These are phyloP conservation scores for Prunus mira DNA, from an alignment of 306 rosid species.

Conservation along the genomic window DNA sequence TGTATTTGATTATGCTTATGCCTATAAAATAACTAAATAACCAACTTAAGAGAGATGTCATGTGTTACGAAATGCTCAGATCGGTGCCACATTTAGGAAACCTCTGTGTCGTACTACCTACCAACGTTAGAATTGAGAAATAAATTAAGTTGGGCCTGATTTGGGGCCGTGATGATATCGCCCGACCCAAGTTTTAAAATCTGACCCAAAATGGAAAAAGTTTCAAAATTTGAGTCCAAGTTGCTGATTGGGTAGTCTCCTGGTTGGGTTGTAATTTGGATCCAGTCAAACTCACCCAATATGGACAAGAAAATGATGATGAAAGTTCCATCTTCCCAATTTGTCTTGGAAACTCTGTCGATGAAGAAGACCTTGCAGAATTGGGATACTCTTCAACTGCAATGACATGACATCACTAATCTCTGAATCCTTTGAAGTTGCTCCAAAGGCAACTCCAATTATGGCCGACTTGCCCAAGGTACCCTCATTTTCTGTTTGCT, in stretches of 20 bases:
- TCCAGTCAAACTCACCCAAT: neutral
- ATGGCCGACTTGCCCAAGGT: constrained; percentile 21
- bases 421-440: neutral
- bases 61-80: no score
- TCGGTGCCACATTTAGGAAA: no score
- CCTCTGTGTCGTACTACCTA: no score
- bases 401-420: neutral
- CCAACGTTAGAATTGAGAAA: neutral
- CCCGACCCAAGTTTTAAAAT: neutral
- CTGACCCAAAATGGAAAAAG: neutral
- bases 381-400: neutral
- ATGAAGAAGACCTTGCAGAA: constrained; percentile 4
- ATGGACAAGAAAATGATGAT: neutral
- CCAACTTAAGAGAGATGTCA: no score
- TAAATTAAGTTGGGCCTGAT: neutral
- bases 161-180: neutral
- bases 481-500: neutral
- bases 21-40: no score
- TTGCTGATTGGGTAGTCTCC: neutral
- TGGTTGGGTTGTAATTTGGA: neutral
- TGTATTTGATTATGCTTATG: no score
- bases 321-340: neutral
- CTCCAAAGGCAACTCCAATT: constrained; percentile 6
- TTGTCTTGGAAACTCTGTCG: neutral
- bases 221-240: neutral